These are phyloP conservation scores for Helicostylum pulchrum DNA, from an alignment of 192 early-diverging fungal species.

Conservation along the genomic window DNA sequence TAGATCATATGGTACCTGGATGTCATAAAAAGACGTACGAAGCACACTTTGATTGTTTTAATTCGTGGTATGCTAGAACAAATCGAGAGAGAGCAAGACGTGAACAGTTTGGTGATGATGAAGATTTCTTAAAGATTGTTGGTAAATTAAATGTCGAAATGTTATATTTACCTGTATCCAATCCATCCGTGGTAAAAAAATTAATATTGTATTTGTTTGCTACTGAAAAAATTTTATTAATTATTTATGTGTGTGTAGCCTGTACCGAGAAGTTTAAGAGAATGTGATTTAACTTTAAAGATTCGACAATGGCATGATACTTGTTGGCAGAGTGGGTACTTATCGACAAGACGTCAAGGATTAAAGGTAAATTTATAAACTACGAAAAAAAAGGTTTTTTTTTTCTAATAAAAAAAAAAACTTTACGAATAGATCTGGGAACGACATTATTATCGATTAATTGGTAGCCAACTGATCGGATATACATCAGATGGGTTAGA, in stretches of 20 bases:
- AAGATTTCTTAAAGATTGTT: slow-evolving; percentile 23
- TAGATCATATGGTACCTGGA: slow-evolving; percentile 22
- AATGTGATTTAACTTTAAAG: slow-evolving; percentile 23
- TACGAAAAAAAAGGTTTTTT: neutral
- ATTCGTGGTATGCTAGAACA: slow-evolving; percentile 25
- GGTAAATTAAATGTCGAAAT: slow-evolving; percentile 26
- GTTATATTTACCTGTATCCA: slow-evolving; percentile 27
- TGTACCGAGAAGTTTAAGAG: slow-evolving; percentile 24
- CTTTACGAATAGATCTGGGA: slow-evolving; percentile 16
- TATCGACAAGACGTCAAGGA: slow-evolving; percentile 17
- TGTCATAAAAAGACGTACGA: slow-evolving; percentile 25
- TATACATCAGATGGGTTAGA: slow-evolving; percentile 8
- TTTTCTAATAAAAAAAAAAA: neutral
- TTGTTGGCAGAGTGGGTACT: slow-evolving; percentile 23
- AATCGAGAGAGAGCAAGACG: slow-evolving; percentile 12
- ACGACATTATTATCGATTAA: slow-evolving; percentile 18
- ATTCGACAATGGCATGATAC: slow-evolving; percentile 30
- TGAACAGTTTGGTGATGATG: slow-evolving; percentile 25
- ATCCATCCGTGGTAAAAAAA: slow-evolving; percentile 19
- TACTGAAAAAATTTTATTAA: neutral
- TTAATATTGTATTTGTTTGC: neutral
- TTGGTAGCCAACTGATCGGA: slow-evolving; percentile 21
- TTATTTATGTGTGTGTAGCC: neutral
- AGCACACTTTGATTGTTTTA: slow-evolving; percentile 31
- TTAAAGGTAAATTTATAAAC: slow-evolving; percentile 11